These are phyloP conservation scores for Geotrichum europaeum DNA, from an alignment of 1,139 yeast species.

Conservation along the genomic window DNA sequence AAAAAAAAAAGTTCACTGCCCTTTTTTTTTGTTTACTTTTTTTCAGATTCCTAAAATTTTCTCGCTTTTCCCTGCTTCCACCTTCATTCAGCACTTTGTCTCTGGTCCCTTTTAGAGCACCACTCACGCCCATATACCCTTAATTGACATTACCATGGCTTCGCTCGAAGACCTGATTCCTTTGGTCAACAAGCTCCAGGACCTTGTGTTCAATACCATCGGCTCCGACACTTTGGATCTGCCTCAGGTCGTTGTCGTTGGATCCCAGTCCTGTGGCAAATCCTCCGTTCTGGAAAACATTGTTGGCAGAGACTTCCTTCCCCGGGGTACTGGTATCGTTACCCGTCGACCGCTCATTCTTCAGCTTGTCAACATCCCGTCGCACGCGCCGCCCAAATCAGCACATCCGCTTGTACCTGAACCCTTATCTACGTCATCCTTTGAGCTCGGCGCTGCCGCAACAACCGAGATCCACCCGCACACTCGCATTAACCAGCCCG, in stretches of 20 bases:
- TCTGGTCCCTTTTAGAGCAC: not conserved
- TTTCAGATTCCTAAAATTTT: not conserved
- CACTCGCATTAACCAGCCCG: constrained; percentile 8
- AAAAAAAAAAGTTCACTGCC: not conserved
- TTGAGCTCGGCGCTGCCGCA: constrained; percentile 15
- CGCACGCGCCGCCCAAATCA: constrained; percentile 13
- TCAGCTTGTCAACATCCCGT: constrained; percentile 50
- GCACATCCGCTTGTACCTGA: not conserved
- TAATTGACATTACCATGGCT: constrained; percentile 39
- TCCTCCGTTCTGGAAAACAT: constrained; percentile 75
- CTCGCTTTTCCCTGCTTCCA: not conserved
- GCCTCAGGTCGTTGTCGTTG: constrained; percentile 81
- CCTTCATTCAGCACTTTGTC: not conserved
- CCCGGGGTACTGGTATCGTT: constrained; percentile 80
- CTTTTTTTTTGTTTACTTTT: not conserved
- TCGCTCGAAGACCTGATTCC: constrained; percentile 77
- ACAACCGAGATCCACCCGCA: constrained; percentile 8
- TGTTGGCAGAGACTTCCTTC: constrained; percentile 73
- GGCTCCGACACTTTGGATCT: constrained; percentile 59
- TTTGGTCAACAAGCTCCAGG: constrained; percentile 44
- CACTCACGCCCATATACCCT: not conserved
- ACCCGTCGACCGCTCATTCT: constrained; percentile 71
- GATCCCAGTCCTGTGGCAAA: constrained; percentile 78
- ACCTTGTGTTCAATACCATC: constrained; percentile 45
- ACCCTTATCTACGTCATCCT: constrained; percentile 6